Evolutionary conservation across 805 yeast genomes (phyloP).

Genomic region (Cyberlindnera veronae): DNA sequence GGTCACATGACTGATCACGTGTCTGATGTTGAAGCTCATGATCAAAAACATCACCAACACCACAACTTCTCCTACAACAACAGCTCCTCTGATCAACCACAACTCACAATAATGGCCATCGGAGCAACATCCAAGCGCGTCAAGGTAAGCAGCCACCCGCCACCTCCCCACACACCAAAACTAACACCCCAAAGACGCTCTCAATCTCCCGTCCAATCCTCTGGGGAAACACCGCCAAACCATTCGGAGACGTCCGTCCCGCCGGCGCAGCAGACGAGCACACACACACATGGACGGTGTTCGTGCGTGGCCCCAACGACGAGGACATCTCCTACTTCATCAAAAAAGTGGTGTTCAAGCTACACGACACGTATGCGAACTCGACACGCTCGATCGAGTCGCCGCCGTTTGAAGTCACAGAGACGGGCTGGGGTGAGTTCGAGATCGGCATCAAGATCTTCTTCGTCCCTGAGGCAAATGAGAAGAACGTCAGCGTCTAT

Average conservation of each 20-base stretch:
- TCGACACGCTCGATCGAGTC: constrained; percentile 80
- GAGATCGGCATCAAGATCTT: constrained; percentile 86
- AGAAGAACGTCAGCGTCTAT: constrained; percentile 79
- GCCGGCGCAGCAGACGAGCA: constrained; percentile 78
- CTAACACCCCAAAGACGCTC: constrained; percentile 39
- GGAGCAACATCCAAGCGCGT: constrained; percentile 18
- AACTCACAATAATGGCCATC: constrained; percentile 8
- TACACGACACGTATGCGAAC: constrained; percentile 90
- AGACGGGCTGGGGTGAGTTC: constrained; percentile 99
- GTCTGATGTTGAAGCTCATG: too few relatives aligned
- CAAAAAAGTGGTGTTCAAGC: constrained; percentile 87
- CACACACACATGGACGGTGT: constrained; percentile 94
- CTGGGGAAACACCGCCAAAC: constrained; percentile 78
- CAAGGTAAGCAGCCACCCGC: constrained; percentile 6
- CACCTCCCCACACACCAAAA: not conserved
- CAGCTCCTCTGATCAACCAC: too few relatives aligned
- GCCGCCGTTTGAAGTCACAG: constrained; percentile 94
- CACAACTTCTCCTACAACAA: too few relatives aligned
- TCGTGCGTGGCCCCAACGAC: constrained; percentile 74
- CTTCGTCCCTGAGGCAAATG: constrained; percentile 83
- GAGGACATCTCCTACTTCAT: constrained; percentile 78
- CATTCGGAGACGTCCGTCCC: constrained; percentile 54
- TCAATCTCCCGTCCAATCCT: constrained; percentile 75
- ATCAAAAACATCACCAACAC: too few relatives aligned
- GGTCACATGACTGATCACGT: too few relatives aligned